Base-by-base conservation (phyloP, 176 grass and related monocot species). In the Leersia perrieri region DNA sequence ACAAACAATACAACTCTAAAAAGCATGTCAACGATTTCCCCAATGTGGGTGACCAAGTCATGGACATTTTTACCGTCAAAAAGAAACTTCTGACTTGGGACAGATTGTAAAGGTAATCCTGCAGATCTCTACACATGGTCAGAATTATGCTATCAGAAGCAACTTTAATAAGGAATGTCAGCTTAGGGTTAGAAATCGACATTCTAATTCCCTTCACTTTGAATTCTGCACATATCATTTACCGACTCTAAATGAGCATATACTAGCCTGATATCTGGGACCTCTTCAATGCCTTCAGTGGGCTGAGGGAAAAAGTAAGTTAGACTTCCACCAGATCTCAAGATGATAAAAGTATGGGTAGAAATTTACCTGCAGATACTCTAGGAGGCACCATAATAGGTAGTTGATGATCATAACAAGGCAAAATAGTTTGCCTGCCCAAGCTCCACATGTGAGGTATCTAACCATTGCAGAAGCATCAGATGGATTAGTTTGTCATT, bases 361-460 rank as follows among this genome's bases (percentile, higher is more conserved):
- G 11, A 72, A 7, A 86, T 42, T 60, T 88, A 97, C 95, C 90
- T 94, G 90, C 79, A 87, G 75, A 35, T 92, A 86, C 65, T 94
- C 90, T 40, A 97, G 75, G 68, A 97, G 51, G 55, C 77, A 61
- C 95, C 92, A 91, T 30, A 94, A 38, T 1, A 97, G 82, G 69
- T 91, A 97, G 78, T 97, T 93, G 47, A 97, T 66, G 53, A 93
- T 86, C 94, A 94, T 94, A 67, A 97, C 89, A 49, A 97, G 74
- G 66, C 91, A 93, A 80, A 97, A 97, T 31, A 97, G 33, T 57
- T 93, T 97, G 34, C 94, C 91, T 62, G 94, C 86, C 91, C 94
- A 97, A 81, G 86, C 79, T 87, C 94, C 94, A 32, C 94, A 97
- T 27, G 33, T 93, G 33, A 93, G 82, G 69, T 91, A 97, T 70